Evolutionary conservation across 768 basidiomycete genomes (phyloP), one percentile per base, ranked within the genome.

Genomic region (Boletus eberwhitei): DNA sequence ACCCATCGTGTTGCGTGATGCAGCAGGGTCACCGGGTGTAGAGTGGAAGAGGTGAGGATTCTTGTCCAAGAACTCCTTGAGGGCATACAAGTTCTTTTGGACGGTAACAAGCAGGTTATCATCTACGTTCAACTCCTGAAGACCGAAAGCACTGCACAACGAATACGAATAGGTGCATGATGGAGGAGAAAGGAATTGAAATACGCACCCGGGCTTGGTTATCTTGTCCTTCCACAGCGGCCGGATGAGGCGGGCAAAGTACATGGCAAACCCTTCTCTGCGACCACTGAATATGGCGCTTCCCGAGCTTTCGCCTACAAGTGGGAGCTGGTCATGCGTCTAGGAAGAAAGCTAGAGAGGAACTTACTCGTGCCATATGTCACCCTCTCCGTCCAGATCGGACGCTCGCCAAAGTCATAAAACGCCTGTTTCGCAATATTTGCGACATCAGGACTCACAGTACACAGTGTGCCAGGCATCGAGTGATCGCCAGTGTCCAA

Each of bases 161-260:
- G 22, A 48, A 32, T n/a, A 48, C 26, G 39, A 37, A 55, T 53
- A 41, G 21, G 42, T 43, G 52, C 13, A 8, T 32, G 26, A 40
- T 14, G 11, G 5, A 56, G 12, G 31, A 21, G 16, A 17, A 37
- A 31, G 11, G 8, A 16, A 39, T 16, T 16, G 8, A 36, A 31
- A 36, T 12, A 68, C 79, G 49, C 70, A 88, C 90, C 82, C 76
- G 21, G 76, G 59, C 50, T 75, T 79, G 3, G 88, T 90, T 49
- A 99, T 73, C 63, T 86, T 91, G 48, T 80, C 76, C 62, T 85
- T 88, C 96, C 97, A 98, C 56, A 97, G 77, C 1, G 93, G 90
- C 32, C 93, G 76, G 21, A 97, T 74, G 24, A 97, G 77, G 41
- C 97, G 81, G 8, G 92, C 83, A 67, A 98, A 85, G 68, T 93